A percentile compares a stretch with the other conserved stretches of the same genome.
These are phyloP conservation scores for Zygotorulaspora florentina DNA, from an alignment of 805 yeast genomes.

Conservation along the genomic window DNA sequence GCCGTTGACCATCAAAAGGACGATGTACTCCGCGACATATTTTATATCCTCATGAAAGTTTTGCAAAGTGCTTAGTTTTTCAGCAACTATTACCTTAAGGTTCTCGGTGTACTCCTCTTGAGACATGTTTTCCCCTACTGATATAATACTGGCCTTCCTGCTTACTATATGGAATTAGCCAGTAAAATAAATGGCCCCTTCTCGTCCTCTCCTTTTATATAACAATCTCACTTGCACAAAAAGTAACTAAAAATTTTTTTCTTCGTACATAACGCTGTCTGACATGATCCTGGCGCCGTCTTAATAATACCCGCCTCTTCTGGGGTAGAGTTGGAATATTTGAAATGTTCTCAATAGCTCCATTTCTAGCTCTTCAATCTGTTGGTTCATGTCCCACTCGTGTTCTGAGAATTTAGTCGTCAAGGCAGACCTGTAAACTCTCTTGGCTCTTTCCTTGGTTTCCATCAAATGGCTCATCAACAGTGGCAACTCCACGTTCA, in stretches of 20 bases:
- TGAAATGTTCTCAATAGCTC: constrained; percentile 19
- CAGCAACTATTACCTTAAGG: constrained; percentile 42
- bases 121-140: constrained; percentile 23
- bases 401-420: constrained; percentile 9
- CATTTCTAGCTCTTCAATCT: constrained; percentile 13
- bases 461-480: constrained; percentile 16
- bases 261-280: too few species aligned
- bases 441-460: constrained; percentile 21
- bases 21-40: constrained; percentile 69
- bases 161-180: too few species aligned
- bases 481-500: constrained; percentile 9
- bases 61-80: constrained; percentile 38
- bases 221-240: too few species aligned
- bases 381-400: constrained; percentile 14
- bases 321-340: constrained; percentile 15
- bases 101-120: constrained; percentile 35
- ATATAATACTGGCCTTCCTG: too few species aligned
- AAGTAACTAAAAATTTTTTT: too few species aligned
- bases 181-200: too few species aligned
- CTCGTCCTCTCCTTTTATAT: too few species aligned
- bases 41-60: constrained; percentile 48
- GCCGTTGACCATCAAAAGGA: constrained; percentile 65
- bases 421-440: constrained; percentile 18
- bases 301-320: constrained; percentile 18
- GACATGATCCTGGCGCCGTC: too few species aligned